Evolutionary conservation across 2,329 filamentous ascomycete genomes (phyloP), one percentile per base, ranked within the genome.

Genomic region (Ophidiomyces ophidiicola): DNA sequence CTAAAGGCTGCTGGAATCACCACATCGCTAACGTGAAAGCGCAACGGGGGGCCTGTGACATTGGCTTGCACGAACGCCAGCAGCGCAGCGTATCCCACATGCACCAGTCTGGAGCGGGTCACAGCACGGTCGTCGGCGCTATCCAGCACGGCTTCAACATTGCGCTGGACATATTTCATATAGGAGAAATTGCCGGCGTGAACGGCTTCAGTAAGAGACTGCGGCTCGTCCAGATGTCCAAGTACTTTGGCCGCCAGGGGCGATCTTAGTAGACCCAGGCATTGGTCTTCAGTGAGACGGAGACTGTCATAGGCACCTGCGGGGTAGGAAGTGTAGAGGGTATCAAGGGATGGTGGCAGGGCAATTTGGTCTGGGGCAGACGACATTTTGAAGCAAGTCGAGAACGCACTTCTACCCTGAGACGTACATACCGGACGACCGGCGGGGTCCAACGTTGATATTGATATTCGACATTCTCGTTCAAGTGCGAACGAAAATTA

Each of bases 11-110:
- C 36, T 3, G 71, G 68, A 3, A 80, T 51, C 4, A 78, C 46
- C 1, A 63, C 46, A 8, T 69, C 60, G 3, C 69, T 61, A 2
- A 71, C 60, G 17, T 60, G 60, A 53, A 76, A 79, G 0, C 67
- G 62, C n/a, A 93, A 65, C 0, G 85, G 79, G 1, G 87, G 87
- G 0, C 87, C 87, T 3, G 87, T 94, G 39, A 92, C 82, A 55
- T 85, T 94, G 1, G 77, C 76, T 57, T 94, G 87, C 11, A 94
- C 61, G 55, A 94, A 94, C 7, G 79, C 74, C 53, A 84, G 72
- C 7, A 94, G 68, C 1, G 80, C 74, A 1, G 80, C 77, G 33
- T 83, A 63, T 6, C 76, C 82, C 23, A 81, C 64, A 31, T 74
- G 63, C 39, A 76, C 46, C 5, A 68, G 44, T 34, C 61, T 58